Evolutionary conservation across 2,329 filamentous ascomycete species (phyloP).

Genomic region (Fusarium chaquense): DNA sequence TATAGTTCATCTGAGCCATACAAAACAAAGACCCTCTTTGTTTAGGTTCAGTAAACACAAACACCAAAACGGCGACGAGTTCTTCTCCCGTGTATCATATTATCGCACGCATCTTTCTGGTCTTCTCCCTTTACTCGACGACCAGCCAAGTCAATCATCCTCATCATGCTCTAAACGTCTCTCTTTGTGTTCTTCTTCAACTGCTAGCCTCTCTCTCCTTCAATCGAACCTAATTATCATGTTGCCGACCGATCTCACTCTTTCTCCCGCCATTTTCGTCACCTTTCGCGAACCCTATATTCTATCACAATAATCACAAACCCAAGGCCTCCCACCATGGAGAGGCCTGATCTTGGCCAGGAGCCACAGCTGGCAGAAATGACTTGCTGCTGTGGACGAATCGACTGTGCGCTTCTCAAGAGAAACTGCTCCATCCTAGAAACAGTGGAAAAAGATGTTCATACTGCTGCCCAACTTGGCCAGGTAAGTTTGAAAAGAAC

Average conservation of each 20-base stretch:
- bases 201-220: neutral
- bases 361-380: constrained; percentile 54
- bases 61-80: constrained; percentile 28
- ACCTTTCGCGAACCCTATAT: constrained; percentile 15
- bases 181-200: neutral
- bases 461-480: constrained; percentile 86
- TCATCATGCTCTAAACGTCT: constrained; percentile 28
- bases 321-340: constrained; percentile 42
- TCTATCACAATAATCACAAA: constrained; percentile 31
- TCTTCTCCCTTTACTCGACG: neutral
- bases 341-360: constrained; percentile 42
- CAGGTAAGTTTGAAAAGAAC: constrained; percentile 76
- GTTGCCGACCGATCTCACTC: constrained; percentile 32
- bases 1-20: constrained; percentile 6
- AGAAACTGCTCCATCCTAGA: constrained; percentile 84
- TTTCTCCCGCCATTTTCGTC: constrained; percentile 18
- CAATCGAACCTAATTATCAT: constrained; percentile 36
- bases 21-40: constrained; percentile 36
- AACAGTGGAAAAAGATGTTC: constrained; percentile 87
- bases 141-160: neutral
- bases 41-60: constrained; percentile 39
- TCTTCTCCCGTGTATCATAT: neutral
- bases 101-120: neutral
- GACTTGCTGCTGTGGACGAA: constrained; percentile 86
- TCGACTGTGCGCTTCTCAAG: constrained; percentile 82